Conservation (phyloP, 768 basidiomycete genomes). For the Leccinum subtestaceum region DNA sequence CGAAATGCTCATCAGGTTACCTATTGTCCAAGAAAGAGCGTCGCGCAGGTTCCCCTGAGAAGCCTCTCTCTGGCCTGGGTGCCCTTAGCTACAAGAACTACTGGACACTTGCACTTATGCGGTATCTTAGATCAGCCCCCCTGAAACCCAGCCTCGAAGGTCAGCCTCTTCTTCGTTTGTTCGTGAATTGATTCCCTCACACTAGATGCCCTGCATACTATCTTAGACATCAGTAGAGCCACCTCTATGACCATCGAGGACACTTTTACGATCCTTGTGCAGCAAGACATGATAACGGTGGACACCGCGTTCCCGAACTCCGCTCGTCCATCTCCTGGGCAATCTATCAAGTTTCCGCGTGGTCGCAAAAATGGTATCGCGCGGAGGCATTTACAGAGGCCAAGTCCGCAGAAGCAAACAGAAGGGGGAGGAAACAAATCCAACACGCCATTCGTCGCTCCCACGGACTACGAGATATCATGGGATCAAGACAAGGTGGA, state of each 20-base stretch:
- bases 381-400: conserved; percentile 59
- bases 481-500: conserved; percentile 71
- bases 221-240: conserved; percentile 72
- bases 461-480: conserved; percentile 67
- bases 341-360: conserved; percentile 70
- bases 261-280: conserved; percentile 67
- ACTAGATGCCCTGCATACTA: conserved; percentile 20
- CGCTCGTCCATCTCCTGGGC: conserved; percentile 68
- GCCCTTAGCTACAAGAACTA: conserved; percentile 94
- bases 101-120: conserved; percentile 88
- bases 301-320: conserved; percentile 47
- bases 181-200: conserved; percentile 14
- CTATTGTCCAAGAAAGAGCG: conserved; percentile 93
- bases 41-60: conserved; percentile 88
- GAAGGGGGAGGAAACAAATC: conserved; percentile 35
- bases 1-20: conserved; percentile 64
- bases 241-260: conserved; percentile 95
- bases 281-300: conserved; percentile 71
- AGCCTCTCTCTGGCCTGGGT: conserved; percentile 90
- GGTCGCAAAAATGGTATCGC: conserved; percentile 65
- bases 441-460: conserved; percentile 58
- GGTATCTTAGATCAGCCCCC: conserved; percentile 64
- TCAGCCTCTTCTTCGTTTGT: conserved; percentile 33
- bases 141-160: conserved; percentile 71
- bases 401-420: conserved; percentile 43